Evolutionary conservation across 177 flowering plant genomes (phyloP), one percentile per base, ranked within the genome.

Genomic region (Vitis hybrid): DNA sequence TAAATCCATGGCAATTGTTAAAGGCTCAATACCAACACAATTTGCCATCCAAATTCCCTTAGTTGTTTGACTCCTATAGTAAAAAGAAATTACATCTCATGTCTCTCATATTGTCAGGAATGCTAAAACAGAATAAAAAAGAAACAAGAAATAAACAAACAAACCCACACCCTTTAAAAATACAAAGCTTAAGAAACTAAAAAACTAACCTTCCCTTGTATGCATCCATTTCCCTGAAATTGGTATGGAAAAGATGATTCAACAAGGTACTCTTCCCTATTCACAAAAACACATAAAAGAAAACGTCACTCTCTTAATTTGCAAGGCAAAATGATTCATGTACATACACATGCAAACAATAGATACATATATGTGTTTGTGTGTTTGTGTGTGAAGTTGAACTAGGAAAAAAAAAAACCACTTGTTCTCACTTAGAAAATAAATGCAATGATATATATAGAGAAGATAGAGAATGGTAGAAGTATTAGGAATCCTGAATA

Each of bases 11-110:
- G 71, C 92, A 79, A 88, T 56, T 14, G 92, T 88, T 68, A 73
- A 77, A 61, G 92, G 90, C 60, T 85, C 85, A 64, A 86, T 82
- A 22, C 87, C 90, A 69, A 70, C 68, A 75, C 88, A 83, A 61
- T 73, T 85, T 10, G 90, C 90, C 13, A 86, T 77, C 92, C 90
- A 88, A 49, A 88, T 82, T 2, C 92, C 90, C 67, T 82, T 86
- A 8, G 92, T 88, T 26, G 92, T 88, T 78, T 86, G 87, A 67
- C 50, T 68, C 87, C 88, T 86, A 73, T 20, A 79, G 69, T 39
- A 22, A 57, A 59, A 26, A 9, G 0, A 2, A 20, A 55, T 11
- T 22, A 10, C 26, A 11, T 53, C 2, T n/a, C 39, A 18, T 20
- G 18, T 10, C 12, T 59, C 34, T 59, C 61, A 59, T 26, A 34